A percentile compares a stretch with the other conserved stretches of the same genome.
phyloP scores from a whole-genome alignment of 2,329 filamentous ascomycete genomes.

The Aureobasidium vineae region DNA sequence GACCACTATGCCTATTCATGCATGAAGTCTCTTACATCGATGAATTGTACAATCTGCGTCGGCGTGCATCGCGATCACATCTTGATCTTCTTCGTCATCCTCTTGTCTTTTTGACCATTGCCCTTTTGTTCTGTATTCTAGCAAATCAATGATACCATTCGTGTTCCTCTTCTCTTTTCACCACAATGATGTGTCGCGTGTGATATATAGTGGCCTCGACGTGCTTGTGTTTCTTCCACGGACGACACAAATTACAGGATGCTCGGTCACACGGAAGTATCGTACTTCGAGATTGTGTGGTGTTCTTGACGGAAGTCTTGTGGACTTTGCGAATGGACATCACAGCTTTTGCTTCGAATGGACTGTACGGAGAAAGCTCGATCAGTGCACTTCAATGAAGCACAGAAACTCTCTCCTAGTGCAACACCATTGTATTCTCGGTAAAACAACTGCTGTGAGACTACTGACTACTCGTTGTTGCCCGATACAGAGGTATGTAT shows the following conservation, averaged over 20 bases:
- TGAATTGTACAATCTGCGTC: neutral
- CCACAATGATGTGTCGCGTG: neutral
- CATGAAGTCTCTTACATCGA: neutral
- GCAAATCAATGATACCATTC: neutral
- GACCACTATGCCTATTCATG: neutral
- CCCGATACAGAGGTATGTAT: neutral
- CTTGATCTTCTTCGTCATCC: too few species aligned
- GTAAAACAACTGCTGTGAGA: too few species aligned
- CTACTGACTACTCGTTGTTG: neutral
- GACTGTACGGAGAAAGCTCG: too few species aligned
- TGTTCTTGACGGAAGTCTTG: too few species aligned
- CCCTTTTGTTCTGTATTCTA: neutral
- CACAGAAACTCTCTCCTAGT: too few species aligned
- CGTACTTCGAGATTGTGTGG: too few species aligned
- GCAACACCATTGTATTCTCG: too few species aligned
- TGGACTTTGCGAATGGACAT: too few species aligned
- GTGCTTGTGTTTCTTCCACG: neutral
- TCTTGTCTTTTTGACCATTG: conserved; percentile 5
- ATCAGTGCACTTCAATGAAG: too few species aligned
- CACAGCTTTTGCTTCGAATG: too few species aligned
- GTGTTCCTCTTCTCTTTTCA: neutral
- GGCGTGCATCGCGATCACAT: neutral
- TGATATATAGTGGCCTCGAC: neutral
- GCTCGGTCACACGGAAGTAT: too few species aligned
- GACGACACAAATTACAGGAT: too few species aligned